These are phyloP conservation scores for Epichloe sp. DNA, from an alignment of 2,329 filamentous ascomycete genomes.

Conservation along the genomic window DNA sequence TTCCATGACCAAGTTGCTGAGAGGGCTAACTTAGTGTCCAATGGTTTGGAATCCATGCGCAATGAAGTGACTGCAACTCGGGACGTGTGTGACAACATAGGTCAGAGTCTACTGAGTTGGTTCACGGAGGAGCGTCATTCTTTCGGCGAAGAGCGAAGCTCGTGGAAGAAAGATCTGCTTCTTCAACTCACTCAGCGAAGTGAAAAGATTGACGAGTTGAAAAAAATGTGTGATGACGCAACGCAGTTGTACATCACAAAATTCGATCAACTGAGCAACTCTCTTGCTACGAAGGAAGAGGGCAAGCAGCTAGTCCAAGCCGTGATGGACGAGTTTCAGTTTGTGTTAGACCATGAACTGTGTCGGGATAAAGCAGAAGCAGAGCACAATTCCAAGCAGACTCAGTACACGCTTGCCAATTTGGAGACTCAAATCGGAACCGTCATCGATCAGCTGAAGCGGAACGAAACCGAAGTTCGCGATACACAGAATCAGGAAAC, in stretches of 20 bases:
- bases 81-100: neutral
- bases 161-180: slow-evolving; percentile 1
- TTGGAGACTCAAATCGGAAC: slow-evolving; percentile 12
- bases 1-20: slow-evolving; percentile 5
- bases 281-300: slow-evolving; percentile 4
- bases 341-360: slow-evolving; percentile 12
- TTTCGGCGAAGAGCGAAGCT: slow-evolving; percentile 1
- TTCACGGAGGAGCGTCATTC: neutral
- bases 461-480: neutral
- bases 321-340: slow-evolving; percentile 10
- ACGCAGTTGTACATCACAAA: neutral
- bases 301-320: slow-evolving; percentile 8
- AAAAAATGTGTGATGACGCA: neutral
- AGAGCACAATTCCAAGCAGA: slow-evolving; percentile 7
- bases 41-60: neutral
- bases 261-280: slow-evolving; percentile 1
- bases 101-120: neutral
- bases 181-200: neutral
- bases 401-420: slow-evolving; percentile 5
- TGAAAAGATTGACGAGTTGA: slow-evolving; percentile 1
- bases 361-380: slow-evolving; percentile 10
- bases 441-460: slow-evolving; percentile 9
- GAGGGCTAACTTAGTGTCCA: neutral
- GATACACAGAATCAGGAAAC: neutral
- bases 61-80: neutral